Evolutionary conservation across 2,329 filamentous ascomycete species (phyloP).

Genomic region (Calonectria pseudoturangicola): DNA sequence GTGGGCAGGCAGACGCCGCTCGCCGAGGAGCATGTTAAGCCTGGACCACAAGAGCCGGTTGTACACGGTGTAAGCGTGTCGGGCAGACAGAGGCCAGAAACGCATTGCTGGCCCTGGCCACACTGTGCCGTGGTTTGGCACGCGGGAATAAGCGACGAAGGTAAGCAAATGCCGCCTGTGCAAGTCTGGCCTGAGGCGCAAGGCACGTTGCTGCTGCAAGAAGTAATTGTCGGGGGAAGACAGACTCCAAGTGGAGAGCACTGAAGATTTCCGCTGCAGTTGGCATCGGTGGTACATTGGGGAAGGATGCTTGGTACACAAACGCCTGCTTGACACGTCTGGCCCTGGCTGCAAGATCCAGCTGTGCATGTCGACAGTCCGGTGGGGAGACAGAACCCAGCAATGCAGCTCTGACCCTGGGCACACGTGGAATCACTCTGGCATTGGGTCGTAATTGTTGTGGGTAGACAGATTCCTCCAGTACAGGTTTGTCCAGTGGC

Average conservation of each 20-base stretch:
- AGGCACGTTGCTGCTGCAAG: background rate
- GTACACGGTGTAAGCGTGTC: constrained; percentile 11
- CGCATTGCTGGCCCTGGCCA: constrained; percentile 7
- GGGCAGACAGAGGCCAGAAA: constrained; percentile 14
- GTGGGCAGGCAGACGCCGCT: constrained; percentile 15
- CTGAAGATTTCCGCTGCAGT: background rate
- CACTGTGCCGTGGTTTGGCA: constrained; percentile 11
- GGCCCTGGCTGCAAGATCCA: constrained; percentile 3
- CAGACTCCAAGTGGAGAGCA: constrained; percentile 19
- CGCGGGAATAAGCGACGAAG: constrained; percentile 7
- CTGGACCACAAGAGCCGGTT: constrained; percentile 5
- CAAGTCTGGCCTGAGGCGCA: constrained; percentile 19
- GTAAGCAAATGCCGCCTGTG: constrained; percentile 1
- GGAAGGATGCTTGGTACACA: constrained; percentile 15
- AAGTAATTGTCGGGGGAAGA: background rate
- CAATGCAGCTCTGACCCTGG: background rate
- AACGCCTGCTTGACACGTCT: constrained; percentile 20
- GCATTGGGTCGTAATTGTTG: background rate
- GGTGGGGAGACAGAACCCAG: constrained; percentile 2
- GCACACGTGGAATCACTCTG: constrained; percentile 5
- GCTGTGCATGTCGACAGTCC: constrained; percentile 2
- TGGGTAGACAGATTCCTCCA: constrained; percentile 21
- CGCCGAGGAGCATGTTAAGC: constrained; percentile 5
- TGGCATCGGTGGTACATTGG: background rate
- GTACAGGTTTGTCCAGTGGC: constrained; percentile 16